phyloP scores from a whole-genome alignment of 2,329 filamentous ascomycete genomes.

The Aspergillus sp. region DNA sequence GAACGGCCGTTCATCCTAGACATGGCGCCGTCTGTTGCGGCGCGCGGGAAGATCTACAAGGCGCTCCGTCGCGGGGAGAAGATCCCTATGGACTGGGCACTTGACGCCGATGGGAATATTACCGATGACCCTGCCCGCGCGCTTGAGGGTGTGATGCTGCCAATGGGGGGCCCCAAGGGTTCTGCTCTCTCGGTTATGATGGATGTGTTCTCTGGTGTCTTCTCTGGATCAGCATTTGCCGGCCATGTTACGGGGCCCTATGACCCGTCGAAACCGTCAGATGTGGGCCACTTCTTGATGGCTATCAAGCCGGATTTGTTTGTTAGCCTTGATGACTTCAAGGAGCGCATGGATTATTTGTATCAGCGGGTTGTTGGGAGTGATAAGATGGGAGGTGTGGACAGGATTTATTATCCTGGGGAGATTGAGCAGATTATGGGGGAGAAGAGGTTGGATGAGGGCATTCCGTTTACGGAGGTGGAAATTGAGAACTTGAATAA shows the following conservation, averaged over 20 bases:
- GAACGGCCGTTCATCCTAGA: slow-evolving; percentile 58
- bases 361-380: slow-evolving; percentile 54
- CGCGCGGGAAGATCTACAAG: slow-evolving; percentile 48
- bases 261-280: slow-evolving; percentile 65
- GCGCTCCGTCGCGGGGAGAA: slow-evolving; percentile 43
- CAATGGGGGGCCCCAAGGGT: slow-evolving; percentile 83
- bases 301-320: slow-evolving; percentile 74
- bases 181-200: slow-evolving; percentile 79
- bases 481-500: slow-evolving; percentile 52
- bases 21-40: slow-evolving; percentile 48
- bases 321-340: slow-evolving; percentile 68
- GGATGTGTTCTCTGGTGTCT: slow-evolving; percentile 78
- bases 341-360: slow-evolving; percentile 58
- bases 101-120: slow-evolving; percentile 67
- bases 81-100: slow-evolving; percentile 63
- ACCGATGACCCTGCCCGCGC: slow-evolving; percentile 72
- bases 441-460: slow-evolving; percentile 38
- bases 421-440: slow-evolving; percentile 55
- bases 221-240: slow-evolving; percentile 76
- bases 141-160: slow-evolving; percentile 76
- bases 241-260: slow-evolving; percentile 76
- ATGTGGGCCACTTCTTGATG: slow-evolving; percentile 73
- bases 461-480: slow-evolving; percentile 51
- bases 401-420: slow-evolving; percentile 58
- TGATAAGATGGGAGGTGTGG: slow-evolving; percentile 55